phyloP scores from a whole-genome alignment of 164 flowering plant species.

The Aristolochia contorta region DNA sequence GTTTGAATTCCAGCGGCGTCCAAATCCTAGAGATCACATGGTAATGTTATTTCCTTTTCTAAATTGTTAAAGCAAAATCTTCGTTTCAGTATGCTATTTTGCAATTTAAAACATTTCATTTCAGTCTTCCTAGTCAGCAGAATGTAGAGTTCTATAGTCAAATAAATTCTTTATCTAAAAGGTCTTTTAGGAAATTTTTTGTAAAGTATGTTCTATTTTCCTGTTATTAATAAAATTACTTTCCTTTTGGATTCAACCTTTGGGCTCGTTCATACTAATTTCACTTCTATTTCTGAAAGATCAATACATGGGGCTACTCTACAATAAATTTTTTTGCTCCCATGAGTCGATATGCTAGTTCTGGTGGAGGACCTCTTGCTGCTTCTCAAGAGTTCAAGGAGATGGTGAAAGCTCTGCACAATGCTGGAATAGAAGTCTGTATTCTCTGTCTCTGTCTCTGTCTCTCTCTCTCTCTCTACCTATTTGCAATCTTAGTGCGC shows the following conservation, averaged over 20 bases:
- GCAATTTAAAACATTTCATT: background rate
- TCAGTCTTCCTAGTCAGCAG: background rate
- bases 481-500: no score
- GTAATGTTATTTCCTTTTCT: constrained; percentile 37
- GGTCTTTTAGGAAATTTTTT: no score
- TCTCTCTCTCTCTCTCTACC: no score
- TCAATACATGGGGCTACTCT: constrained; percentile 98
- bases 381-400: constrained; percentile 80
- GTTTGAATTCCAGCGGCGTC: constrained; percentile 79
- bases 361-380: constrained; percentile 75
- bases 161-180: background rate
- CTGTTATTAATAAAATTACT: background rate
- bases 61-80: background rate
- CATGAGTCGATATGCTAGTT: constrained; percentile 97
- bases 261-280: background rate
- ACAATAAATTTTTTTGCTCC: constrained; percentile 97
- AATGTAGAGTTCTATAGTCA: no score
- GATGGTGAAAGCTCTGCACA: constrained; percentile 94
- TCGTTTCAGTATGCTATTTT: background rate
- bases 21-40: constrained; percentile 93
- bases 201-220: no score
- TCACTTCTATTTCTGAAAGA: constrained; percentile 26
- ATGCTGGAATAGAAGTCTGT: constrained; percentile 87
- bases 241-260: background rate
- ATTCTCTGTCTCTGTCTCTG: no score